phyloP scores from a whole-genome alignment of 768 basidiomycete genomes.

The Clitopilus hobsonii region DNA sequence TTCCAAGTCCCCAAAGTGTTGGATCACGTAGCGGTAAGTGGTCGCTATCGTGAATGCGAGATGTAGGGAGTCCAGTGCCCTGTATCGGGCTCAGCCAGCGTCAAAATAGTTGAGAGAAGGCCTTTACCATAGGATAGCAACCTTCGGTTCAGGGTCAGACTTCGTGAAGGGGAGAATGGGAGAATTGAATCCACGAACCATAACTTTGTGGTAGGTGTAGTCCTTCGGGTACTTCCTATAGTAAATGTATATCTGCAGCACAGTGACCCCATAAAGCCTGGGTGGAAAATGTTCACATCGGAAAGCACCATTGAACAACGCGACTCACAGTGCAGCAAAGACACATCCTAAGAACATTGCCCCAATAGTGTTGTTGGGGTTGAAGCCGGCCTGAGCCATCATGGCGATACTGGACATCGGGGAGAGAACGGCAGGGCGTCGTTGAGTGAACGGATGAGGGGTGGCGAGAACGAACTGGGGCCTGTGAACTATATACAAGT shows the following conservation, averaged over 20 bases:
- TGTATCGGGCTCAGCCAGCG: neutral
- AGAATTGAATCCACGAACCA: slow-evolving; percentile 3
- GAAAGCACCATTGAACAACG: neutral
- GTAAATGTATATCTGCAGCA: slow-evolving; percentile 16
- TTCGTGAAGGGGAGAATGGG: neutral
- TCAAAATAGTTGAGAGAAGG: neutral
- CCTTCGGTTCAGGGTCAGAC: neutral
- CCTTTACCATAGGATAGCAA: neutral
- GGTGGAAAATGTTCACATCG: neutral
- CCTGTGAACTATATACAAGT: too few species aligned
- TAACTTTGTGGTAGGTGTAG: slow-evolving; percentile 7
- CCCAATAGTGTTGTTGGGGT: slow-evolving; percentile 18
- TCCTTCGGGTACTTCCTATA: slow-evolving; percentile 14
- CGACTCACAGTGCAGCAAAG: slow-evolving; percentile 22
- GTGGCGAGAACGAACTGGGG: too few species aligned
- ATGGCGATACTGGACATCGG: too few species aligned
- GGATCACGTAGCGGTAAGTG: slow-evolving; percentile 20
- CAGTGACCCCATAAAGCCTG: slow-evolving; percentile 18
- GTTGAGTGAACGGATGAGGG: too few species aligned
- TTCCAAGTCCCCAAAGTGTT: slow-evolving; percentile 16
- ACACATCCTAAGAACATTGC: slow-evolving; percentile 22
- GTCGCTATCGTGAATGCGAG: slow-evolving; percentile 20
- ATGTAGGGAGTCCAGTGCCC: slow-evolving; percentile 23
- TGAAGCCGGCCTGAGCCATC: too few species aligned
- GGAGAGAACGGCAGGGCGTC: too few species aligned